Percentiles rank a stretch among this genome's conserved stretches.
These are phyloP conservation scores for Barbarea vulgaris DNA, from an alignment of 345 rosid species.

Conservation along the genomic window DNA sequence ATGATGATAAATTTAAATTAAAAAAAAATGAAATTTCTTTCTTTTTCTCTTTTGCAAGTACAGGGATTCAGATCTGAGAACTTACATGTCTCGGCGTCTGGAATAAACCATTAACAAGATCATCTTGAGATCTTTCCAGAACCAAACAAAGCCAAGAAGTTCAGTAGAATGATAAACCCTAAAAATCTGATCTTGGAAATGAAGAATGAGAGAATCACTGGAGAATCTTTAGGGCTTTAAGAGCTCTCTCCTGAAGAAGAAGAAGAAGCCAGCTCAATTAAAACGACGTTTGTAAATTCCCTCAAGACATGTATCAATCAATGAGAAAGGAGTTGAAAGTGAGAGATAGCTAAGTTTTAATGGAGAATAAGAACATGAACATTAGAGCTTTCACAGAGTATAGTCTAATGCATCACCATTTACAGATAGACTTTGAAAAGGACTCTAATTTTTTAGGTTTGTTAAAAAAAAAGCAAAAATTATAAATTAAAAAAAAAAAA, in stretches of 20 bases:
- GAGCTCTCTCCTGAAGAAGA: conserved; percentile 27
- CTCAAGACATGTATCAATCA: conserved; percentile 14
- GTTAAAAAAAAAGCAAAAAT: background rate
- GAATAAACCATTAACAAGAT: conserved; percentile 37
- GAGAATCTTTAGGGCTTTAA: conserved; percentile 10
- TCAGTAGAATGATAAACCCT: conserved; percentile 31
- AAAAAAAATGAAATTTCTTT: background rate
- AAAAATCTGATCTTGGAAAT: conserved; percentile 26
- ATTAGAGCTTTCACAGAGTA: conserved; percentile 42
- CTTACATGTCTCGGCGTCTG: conserved; percentile 56
- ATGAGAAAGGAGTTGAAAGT: conserved; percentile 34
- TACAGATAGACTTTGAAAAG: conserved; percentile 48
- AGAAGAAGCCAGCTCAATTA: conserved; percentile 29
- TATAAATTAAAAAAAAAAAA: background rate
- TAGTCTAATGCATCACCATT: conserved; percentile 40
- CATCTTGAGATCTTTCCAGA: conserved; percentile 28
- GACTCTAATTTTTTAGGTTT: conserved; percentile 34
- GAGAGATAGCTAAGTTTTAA: conserved; percentile 25
- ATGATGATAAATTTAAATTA: background rate
- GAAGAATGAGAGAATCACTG: conserved; percentile 31
- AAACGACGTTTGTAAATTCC: conserved; percentile 29
- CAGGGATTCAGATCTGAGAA: conserved; percentile 68
- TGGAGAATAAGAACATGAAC: conserved; percentile 35
- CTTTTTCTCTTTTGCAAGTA: conserved; percentile 1
- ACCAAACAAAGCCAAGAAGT: conserved; percentile 40